Percentiles rank a stretch among this genome's conserved stretches.
Evolutionary conservation across 164 flowering plant species (phyloP).

Genomic region (Nymphaea thermarum): DNA sequence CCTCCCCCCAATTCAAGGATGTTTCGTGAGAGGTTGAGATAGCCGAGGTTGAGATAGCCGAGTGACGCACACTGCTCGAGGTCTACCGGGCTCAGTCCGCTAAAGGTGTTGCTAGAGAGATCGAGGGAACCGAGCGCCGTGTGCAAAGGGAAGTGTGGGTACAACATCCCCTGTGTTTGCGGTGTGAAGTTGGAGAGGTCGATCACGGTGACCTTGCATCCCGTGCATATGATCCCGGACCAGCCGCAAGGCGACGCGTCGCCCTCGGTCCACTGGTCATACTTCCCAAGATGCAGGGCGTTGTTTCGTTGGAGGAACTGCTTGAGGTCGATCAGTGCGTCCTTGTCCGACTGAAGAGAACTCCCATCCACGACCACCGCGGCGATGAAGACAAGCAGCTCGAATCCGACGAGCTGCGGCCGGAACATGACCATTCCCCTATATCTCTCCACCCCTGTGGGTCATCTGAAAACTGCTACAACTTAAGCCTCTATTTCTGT

Average conservation of each 20-base stretch:
- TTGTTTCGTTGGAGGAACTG: constrained; percentile 27
- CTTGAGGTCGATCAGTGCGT: constrained; percentile 35
- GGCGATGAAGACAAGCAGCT: no score
- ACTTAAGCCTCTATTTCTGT: no score
- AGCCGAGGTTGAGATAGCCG: constrained; percentile 36
- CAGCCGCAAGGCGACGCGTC: constrained; percentile 34
- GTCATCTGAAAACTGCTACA: no score
- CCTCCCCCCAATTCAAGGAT: constrained; percentile 22
- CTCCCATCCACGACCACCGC: no score
- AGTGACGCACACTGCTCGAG: constrained; percentile 38
- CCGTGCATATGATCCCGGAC: constrained; percentile 45
- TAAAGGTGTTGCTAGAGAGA: constrained; percentile 54
- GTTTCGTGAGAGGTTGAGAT: constrained; percentile 67
- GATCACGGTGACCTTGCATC: constrained; percentile 35
- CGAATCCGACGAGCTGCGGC: no score
- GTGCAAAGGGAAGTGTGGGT: constrained; percentile 37
- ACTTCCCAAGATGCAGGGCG: constrained; percentile 31
- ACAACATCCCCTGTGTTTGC: not conserved
- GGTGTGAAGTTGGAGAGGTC: constrained; percentile 27
- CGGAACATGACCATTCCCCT: no score
- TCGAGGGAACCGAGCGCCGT: constrained; percentile 45
- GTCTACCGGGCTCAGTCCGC: constrained; percentile 35
- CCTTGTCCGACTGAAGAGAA: constrained; percentile 16
- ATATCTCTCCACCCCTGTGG: no score
- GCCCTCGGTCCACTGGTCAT: constrained; percentile 28